These are phyloP conservation scores for Globisporangium parvum DNA, from an alignment of 352 stramenopile species.

Conservation along the genomic window DNA sequence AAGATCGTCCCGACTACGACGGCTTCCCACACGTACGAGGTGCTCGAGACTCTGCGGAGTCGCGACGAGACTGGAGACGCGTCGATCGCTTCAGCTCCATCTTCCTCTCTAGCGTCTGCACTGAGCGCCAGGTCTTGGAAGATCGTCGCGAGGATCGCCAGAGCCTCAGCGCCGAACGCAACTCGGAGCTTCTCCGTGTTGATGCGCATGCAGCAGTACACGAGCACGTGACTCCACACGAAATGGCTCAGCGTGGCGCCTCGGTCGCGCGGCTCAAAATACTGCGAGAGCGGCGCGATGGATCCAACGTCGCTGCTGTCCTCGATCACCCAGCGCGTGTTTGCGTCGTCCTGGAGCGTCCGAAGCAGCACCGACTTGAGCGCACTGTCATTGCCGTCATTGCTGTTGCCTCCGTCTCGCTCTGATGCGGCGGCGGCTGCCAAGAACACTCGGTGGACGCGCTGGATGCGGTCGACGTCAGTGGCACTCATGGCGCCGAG, in stretches of 20 bases:
- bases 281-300: constrained; percentile 7
- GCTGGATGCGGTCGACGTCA: constrained; percentile 22
- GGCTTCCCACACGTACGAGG: constrained; percentile 34
- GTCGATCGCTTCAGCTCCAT: no score
- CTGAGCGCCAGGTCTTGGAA: constrained; percentile 21
- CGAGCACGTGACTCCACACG: constrained; percentile 32
- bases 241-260: neutral
- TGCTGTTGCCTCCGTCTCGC: neutral
- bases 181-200: constrained; percentile 23
- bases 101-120: no score
- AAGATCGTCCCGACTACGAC: constrained; percentile 24
- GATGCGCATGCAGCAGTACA: constrained; percentile 27
- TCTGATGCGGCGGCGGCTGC: constrained; percentile 13
- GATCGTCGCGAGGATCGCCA: constrained; percentile 6
- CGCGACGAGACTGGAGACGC: no score
- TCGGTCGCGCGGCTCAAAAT: constrained; percentile 1
- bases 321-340: constrained; percentile 14
- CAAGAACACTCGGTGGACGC: constrained; percentile 25
- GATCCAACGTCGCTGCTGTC: neutral
- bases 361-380: constrained; percentile 7
- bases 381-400: neutral
- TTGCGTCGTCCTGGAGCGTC: neutral
- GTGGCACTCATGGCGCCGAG: constrained; percentile 26
- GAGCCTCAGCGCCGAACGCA: constrained; percentile 16
- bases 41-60: neutral